Base-by-base conservation (phyloP, 1,284 basidiomycete species). In the Sutorius eximius region DNA sequence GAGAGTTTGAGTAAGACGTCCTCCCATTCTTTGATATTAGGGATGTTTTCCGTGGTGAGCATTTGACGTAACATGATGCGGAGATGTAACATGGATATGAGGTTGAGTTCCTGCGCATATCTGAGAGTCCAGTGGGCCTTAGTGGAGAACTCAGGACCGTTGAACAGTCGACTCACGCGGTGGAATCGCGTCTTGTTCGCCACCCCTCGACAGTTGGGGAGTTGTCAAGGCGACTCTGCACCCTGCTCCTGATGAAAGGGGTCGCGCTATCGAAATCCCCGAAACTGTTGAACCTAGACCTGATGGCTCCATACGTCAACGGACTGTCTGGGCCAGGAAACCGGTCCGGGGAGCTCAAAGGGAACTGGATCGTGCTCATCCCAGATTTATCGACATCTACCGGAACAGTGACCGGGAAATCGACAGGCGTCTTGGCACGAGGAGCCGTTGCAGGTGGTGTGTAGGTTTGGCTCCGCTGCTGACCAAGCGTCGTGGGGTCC, bases 51-150 rank as follows among this genome's bases (percentile, higher is more conserved):
- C 29, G 77, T 82, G 3, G 81, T 83, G n/a, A 92, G 80, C 89
- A 92, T 82, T 74, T 98, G 95, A 10, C 86, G 82, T 16, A 98
- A 77, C 89, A 98, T 94, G 53, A 86, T 80, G 51, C 91, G 87
- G 52, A 96, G 82, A 72, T 96, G 92, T 60, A 82, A 82, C 83
- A 95, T 89, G 13, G 93, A 95, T 13, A 87, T 85, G 5, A 87
- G 76, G 61, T 93, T 92, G 24, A 95, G 80, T 65, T 93, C 87
- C 66, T 91, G 83, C 6, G 86, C 87, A 63, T 89, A 91, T 40
- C 87, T 91, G 59, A 45, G 36, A 37, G 18, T 18, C 34, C 40
- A 56, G 9, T 34, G 6, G 2, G 8, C 47, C 24, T 70, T 18
- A 55, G 51, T 16, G 13, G 15, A 41, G 13, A 43, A 20, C 24